Base-by-base conservation (phyloP, 1,139 yeast species). In the Yamadazyma diospyri region DNA sequence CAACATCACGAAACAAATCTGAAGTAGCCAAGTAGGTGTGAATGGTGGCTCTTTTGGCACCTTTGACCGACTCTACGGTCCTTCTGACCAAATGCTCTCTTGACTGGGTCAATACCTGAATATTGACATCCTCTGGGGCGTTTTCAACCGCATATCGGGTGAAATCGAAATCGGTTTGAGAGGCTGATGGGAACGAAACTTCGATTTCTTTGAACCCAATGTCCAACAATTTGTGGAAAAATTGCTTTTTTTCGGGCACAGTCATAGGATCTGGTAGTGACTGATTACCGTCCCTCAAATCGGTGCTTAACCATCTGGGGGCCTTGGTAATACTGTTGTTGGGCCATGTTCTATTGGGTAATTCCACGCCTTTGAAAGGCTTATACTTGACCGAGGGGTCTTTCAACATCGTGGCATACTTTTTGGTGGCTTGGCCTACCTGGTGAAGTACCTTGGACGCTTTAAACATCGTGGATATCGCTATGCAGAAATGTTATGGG, bases 171-270 rank as follows among this genome's bases (percentile, higher is more conserved):
- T 92, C 98, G 17, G 86, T 80, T 57, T 89, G 97, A 4, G 95
- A 85, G 3, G 97, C 97, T 16, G 95, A 81, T 10, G 98, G 97
- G 65, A 92, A 92, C 0, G 96, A 80, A 12, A 92, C 97, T 62
- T 92, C 98, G 45, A 92, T 92, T 61, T 92, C 98, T 59, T 92
- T 92, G 69, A 88, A 92, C 0, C 97, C 97, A 31, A 88, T 67
- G 25, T 86, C 92, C n/a, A 89, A 67, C 38, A 92, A 70, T 58
- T 88, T 86, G 45, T 80, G 75, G 67, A 89, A 89, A 59, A 86
- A 89, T 46, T 76, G 83, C 58, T 86, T 86, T 65, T 92, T 92
- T 59, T 92, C 96, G 24, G 72, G 84, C 23, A 88, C 77, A 19
- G 87, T 74, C 97, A 92, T 92, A 34, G 97, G 97, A 61, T 92